These are phyloP conservation scores for Pseudogymnoascus sp. DNA, from an alignment of 2,329 filamentous ascomycete genomes.

Conservation along the genomic window DNA sequence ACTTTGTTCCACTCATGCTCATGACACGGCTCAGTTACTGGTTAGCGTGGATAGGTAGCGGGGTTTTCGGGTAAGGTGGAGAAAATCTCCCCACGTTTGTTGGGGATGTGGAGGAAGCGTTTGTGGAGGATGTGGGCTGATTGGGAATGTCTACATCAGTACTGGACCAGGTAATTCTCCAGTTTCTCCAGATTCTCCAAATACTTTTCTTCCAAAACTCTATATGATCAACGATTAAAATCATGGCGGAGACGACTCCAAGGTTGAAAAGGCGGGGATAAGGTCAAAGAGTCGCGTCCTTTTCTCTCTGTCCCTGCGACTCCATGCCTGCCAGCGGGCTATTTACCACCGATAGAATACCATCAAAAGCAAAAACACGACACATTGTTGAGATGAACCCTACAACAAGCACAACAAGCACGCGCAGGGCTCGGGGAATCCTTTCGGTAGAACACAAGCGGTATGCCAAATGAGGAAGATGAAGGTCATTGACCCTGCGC, in stretches of 20 bases:
- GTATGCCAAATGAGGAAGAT: background rate
- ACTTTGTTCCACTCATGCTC: background rate
- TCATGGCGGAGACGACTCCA: background rate
- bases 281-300: background rate
- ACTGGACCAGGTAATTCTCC: background rate
- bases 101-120: background rate
- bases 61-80: constrained; percentile 3
- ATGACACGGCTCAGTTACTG: background rate
- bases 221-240: background rate
- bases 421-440: background rate
- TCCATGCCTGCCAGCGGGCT: background rate
- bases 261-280: background rate
- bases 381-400: background rate
- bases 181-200: background rate
- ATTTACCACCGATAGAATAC: background rate
- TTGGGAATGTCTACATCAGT: background rate
- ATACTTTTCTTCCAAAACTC: background rate
- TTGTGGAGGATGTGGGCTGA: background rate
- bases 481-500: background rate
- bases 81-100: constrained; percentile 4
- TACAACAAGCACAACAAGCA: background rate
- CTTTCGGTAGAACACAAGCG: background rate
- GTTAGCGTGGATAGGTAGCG: background rate
- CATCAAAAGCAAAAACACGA: background rate
- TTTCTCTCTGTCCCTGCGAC: background rate